Conservation (phyloP, 306 rosid species). For the Vicia villosa region DNA sequence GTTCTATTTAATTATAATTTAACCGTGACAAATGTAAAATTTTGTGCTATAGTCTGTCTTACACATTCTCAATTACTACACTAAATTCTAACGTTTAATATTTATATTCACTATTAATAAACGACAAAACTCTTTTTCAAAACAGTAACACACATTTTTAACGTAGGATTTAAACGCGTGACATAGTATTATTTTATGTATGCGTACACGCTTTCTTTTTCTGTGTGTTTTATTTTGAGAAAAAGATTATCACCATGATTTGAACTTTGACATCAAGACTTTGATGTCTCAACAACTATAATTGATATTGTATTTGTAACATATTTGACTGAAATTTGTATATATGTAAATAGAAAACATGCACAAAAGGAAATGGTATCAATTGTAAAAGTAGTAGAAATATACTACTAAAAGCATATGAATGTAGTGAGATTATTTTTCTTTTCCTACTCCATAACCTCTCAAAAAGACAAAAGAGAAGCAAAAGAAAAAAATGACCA, state of each 20-base stretch:
- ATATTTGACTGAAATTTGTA: background rate
- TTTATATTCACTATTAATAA: too few species aligned
- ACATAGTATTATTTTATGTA: background rate
- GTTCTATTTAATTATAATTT: too few species aligned
- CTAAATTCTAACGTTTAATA: too few species aligned
- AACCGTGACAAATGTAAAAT: too few species aligned
- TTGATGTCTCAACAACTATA: background rate
- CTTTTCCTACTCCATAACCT: conserved; percentile 6
- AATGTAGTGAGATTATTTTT: conserved; percentile 11
- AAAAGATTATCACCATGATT: background rate
- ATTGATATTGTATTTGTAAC: background rate
- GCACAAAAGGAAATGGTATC: conserved; percentile 16
- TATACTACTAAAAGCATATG: conserved; percentile 23
- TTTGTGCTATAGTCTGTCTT: too few species aligned
- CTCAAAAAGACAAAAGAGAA: conserved; percentile 17
- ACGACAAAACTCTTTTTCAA: too few species aligned
- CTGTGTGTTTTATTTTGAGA: too few species aligned
- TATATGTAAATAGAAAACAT: background rate
- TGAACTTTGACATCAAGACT: background rate
- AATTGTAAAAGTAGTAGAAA: conserved; percentile 14
- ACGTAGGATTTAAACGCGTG: too few species aligned
- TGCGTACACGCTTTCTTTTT: background rate
- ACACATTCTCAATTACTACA: too few species aligned
- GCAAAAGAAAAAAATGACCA: conserved; percentile 5
- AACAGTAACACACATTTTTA: too few species aligned